Base-by-base conservation (phyloP, 192 early-diverging fungal genomes). In the Backusella liffmaniae region DNA sequence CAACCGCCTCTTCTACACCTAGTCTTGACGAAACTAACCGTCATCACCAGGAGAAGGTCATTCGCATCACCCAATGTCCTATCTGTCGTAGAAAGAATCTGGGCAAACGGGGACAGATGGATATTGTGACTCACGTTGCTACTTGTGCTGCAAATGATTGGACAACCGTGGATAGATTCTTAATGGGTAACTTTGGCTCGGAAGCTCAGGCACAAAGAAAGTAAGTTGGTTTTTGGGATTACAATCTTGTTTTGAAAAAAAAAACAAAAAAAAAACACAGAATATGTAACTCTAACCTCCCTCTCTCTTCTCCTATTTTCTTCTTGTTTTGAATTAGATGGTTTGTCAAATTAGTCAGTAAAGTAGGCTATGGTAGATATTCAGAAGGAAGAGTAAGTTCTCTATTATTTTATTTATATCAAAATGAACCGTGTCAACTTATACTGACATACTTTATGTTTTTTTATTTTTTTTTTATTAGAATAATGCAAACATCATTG, bases 101-200 rank as follows among this genome's bases (percentile, higher is more conserved):
- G 15, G 79, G 70, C 53, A 80, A 79, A 56, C 84, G 77, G 44
- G 66, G 73, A 1, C 90, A 93, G 81, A 84, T 93, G 42, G 93
- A 93, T 74, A 87, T 93, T 23, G 86, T 94, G 18, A 92, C 91
- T 5, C 94, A 95, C 74, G 84, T 95, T 67, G 91, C 92, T 6
- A 82, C 86, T 5, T 95, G 94, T 82, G 91, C 89, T 29, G 85
- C 91, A 53, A 87, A 86, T 59, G 90, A 94, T 78, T 86, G 89
- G 77, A 88, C 84, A 46, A 90, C 85, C 5, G 82, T 93, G 8
- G 91, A 94, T 79, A 84, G 87, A 34, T 85, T 95, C 46, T 80
- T 94, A 26, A 87, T 93, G 78, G 92, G 93, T 18, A 87, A 91
- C 70, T 94, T 94, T 83, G 79, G 94, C 8, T 92, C 93, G 3